phyloP scores from a whole-genome alignment of 805 yeast genomes.

The Yarrowia sp. region DNA sequence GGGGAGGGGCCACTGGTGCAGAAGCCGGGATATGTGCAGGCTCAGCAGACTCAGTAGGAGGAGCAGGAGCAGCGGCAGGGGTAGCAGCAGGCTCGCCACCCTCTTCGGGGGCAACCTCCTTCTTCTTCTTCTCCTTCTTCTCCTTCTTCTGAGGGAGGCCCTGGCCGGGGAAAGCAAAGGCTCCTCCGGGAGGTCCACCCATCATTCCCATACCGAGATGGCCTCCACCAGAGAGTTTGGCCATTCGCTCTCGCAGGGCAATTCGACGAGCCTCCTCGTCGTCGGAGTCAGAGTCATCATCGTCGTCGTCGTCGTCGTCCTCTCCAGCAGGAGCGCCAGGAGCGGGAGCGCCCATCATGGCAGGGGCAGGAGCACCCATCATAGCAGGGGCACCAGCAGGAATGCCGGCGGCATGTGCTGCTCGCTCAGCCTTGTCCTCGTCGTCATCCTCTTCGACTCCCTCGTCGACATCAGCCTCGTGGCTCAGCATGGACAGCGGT shows the following conservation, averaged over 20 bases:
- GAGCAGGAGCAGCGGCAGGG: constrained; percentile 1
- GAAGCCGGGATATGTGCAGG: constrained; percentile 1
- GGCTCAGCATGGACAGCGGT: constrained; percentile 19
- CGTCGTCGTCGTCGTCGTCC: constrained; percentile 48
- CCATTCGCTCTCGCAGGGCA: constrained; percentile 90
- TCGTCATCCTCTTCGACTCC: constrained; percentile 31
- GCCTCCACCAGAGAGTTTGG: constrained; percentile 88
- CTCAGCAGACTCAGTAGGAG: neutral
- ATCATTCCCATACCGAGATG: constrained; percentile 52
- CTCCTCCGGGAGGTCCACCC: constrained; percentile 43
- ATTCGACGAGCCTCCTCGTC: constrained; percentile 67
- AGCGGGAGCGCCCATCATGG: constrained; percentile 35
- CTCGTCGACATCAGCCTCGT: constrained; percentile 21
- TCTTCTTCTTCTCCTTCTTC: constrained; percentile 46
- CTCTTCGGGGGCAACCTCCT: constrained; percentile 31
- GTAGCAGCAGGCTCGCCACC: constrained; percentile 39
- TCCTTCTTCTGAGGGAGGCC: constrained; percentile 44
- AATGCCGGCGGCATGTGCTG: constrained; percentile 3
- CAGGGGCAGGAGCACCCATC: constrained; percentile 33
- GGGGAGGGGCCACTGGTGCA: constrained; percentile 18
- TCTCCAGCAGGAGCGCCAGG: constrained; percentile 44
- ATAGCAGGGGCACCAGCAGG: constrained; percentile 11
- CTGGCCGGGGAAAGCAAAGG: constrained; percentile 48
- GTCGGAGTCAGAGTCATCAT: constrained; percentile 51
- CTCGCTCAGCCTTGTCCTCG: neutral